Base-by-base conservation (phyloP, 2,329 filamentous ascomycete species). In the Hortaea werneckii region DNA sequence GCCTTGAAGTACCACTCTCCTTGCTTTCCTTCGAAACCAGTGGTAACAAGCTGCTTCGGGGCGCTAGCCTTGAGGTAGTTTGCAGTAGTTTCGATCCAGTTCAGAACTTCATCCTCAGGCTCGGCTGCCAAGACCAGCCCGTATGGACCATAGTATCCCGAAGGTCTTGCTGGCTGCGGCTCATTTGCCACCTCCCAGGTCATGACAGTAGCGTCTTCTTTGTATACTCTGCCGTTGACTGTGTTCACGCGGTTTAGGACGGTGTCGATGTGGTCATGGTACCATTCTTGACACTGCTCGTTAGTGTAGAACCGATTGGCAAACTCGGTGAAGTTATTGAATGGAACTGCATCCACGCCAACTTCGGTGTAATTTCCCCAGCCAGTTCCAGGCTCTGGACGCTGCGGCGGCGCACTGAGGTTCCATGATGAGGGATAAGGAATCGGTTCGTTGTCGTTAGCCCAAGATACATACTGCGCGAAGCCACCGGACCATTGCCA, bases 101-200 rank as follows among this genome's bases (percentile, higher is more conserved):
- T 55, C 43, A 67, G 58, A 6, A 67, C 54, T 4, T 60, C 46
- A 42, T 67, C 65, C 3, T 60, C 42, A 2, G 57, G 59, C 12
- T 60, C 63, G 0, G 59, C 52, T 5, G 51, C 49, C 4, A 60
- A 50, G 41, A 51, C 55, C n/a, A 65, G 50, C 26, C 48, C 48
- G 49, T 60, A 59, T n/a, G 51, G 52, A 1, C 61, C 61, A 6
- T 57, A 49, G 43, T 58, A 61, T 7, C 55, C 56, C 2, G 58
- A 46, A 1, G 53, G 51, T 6, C 58, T 53, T 5, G 56, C 54
- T 35, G 32, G 32, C 40, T 67, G 65, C 3, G 65, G 65, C 46
- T 67, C 65, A 42, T 67, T 67, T 28, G 65, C 65, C 6, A 67
- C 53, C 47, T 67, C 62, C 65, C 65, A 67, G 11, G 65, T 66